These are phyloP conservation scores for Xylaria grammica DNA, from an alignment of 495 filamentous ascomycete species.

Conservation along the genomic window DNA sequence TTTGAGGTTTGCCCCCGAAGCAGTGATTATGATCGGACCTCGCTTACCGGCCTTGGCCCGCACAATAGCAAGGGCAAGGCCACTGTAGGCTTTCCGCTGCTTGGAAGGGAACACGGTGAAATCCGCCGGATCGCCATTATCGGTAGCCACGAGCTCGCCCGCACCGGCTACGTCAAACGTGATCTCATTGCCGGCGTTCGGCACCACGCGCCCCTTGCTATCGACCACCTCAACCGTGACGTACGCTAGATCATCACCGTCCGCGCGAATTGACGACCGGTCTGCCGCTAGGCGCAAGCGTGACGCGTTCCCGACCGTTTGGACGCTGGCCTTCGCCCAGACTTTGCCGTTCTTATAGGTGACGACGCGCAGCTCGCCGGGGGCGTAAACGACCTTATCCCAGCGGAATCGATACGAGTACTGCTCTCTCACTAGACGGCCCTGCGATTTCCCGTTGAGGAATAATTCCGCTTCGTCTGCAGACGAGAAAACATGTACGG, in stretches of 20 bases:
- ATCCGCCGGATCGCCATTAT: slow-evolving; percentile 49
- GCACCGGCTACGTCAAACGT: slow-evolving; percentile 35
- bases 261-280: slow-evolving; percentile 3
- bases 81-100: slow-evolving; percentile 44
- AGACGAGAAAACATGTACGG: slow-evolving; percentile 22
- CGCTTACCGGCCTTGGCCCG: slow-evolving; percentile 27
- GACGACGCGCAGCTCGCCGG: slow-evolving; percentile 13
- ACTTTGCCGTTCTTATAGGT: slow-evolving; percentile 16
- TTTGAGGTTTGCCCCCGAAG: slow-evolving; percentile 34
- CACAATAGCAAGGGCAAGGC: slow-evolving; percentile 45
- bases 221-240: slow-evolving; percentile 20
- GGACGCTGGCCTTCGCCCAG: slow-evolving; percentile 16
- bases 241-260: slow-evolving; percentile 17
- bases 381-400: slow-evolving; percentile 10
- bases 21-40: slow-evolving; percentile 39
- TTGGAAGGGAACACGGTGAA: slow-evolving; percentile 40
- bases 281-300: slow-evolving; percentile 8
- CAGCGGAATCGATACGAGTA: slow-evolving; percentile 19
- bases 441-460: slow-evolving; percentile 19
- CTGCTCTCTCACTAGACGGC: slow-evolving; percentile 1
- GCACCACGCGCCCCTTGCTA: neutral
- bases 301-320: slow-evolving; percentile 7
- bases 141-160: slow-evolving; percentile 45
- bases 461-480: slow-evolving; percentile 22
- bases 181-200: neutral